These are phyloP conservation scores for Axilococcus clingmanii DNA, from an alignment of 139 green algal genomes.

Conservation along the genomic window DNA sequence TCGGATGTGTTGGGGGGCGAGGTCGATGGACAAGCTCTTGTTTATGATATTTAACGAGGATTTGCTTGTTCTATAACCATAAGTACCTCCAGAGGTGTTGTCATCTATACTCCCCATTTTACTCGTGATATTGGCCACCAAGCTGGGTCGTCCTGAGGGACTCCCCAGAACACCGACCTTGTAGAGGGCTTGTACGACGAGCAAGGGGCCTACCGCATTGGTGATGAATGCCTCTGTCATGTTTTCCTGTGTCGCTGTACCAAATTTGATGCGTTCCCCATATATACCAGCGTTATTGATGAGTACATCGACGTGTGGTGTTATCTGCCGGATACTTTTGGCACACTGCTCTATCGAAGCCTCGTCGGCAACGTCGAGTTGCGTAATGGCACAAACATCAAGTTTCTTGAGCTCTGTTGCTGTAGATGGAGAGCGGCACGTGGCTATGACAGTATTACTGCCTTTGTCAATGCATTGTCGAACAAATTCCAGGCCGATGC, in stretches of 20 bases:
- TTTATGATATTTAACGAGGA: conserved; percentile 34
- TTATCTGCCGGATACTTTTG: background rate
- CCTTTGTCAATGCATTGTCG: conserved; percentile 16
- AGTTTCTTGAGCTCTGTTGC: conserved; percentile 9
- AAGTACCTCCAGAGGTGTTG: conserved; percentile 29
- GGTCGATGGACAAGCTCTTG: conserved; percentile 32
- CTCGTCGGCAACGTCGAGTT: conserved; percentile 9
- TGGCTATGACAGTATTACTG: conserved; percentile 22
- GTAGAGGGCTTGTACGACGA: conserved; percentile 16
- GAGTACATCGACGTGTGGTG: conserved; percentile 16
- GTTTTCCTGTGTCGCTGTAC: background rate
- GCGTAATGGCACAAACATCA: background rate
- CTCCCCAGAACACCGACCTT: conserved; percentile 12
- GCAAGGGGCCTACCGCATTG: conserved; percentile 20
- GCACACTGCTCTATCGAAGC: conserved; percentile 13
- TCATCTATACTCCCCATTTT: conserved; percentile 23
- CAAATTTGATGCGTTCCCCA: conserved; percentile 6
- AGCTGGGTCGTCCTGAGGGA: background rate
- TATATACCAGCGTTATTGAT: conserved; percentile 31
- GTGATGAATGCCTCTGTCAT: conserved; percentile 14
- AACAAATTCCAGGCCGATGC: conserved; percentile 15
- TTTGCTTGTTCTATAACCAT: conserved; percentile 32
- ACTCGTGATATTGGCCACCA: conserved; percentile 18
- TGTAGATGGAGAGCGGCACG: conserved; percentile 7
- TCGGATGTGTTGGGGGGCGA: conserved; percentile 15